A percentile compares a stretch with the other conserved stretches of the same genome.
Evolutionary conservation across 2,329 filamentous ascomycete genomes (phyloP).

Genomic region (Ascochyta clinopodiicola): DNA sequence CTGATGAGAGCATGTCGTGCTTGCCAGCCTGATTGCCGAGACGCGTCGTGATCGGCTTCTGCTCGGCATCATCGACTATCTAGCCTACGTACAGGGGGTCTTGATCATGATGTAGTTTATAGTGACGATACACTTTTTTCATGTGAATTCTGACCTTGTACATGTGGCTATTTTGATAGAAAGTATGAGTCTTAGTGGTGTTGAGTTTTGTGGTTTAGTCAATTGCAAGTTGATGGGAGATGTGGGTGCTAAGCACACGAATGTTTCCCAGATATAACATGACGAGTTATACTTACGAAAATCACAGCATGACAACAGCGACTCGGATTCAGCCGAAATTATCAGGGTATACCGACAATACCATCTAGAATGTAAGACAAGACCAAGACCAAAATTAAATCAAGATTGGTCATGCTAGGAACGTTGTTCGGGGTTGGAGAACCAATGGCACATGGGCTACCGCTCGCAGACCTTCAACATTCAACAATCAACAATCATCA

Average conservation of each 20-base stretch:
- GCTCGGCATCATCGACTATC: neutral
- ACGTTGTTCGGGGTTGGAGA: neutral
- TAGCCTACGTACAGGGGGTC: no score
- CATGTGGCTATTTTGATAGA: no score
- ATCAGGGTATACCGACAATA: neutral
- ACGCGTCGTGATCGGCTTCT: conserved; percentile 2
- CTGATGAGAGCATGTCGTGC: conserved; percentile 7
- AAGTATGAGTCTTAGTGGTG: no score
- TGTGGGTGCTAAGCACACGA: no score
- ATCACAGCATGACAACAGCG: neutral
- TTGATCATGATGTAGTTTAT: no score
- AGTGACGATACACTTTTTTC: no score
- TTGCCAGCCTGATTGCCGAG: neutral
- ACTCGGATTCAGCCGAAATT: neutral
- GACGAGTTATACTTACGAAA: neutral
- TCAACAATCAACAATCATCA: neutral
- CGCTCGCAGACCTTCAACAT: neutral
- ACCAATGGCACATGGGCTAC: neutral
- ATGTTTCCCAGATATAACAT: no score
- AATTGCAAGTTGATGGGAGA: no score
- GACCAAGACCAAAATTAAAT: no score
- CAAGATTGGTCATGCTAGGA: neutral
- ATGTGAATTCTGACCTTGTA: no score
- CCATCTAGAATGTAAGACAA: no score
- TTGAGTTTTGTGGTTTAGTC: no score